Evolutionary conservation across 208 protist species (phyloP).

Genomic region (Crithidia mellificae): DNA sequence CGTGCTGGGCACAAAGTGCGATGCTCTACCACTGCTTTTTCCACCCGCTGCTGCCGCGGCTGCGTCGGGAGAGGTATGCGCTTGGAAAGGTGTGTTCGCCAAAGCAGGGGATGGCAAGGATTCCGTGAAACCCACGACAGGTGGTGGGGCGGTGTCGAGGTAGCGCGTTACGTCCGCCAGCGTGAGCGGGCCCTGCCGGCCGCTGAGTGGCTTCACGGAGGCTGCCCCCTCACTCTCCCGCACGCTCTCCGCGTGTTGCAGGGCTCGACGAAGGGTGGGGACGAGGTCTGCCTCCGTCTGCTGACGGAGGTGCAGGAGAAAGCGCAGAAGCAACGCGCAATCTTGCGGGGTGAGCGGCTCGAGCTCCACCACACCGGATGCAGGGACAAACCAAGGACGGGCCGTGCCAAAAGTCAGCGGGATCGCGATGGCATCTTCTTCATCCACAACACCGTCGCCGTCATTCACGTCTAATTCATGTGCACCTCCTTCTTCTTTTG

Average conservation of each 20-base stretch:
- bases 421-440: conserved; percentile 1
- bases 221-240: too few species aligned
- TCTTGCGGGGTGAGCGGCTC: conserved; percentile 50
- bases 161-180: conserved; percentile 62
- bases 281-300: conserved; percentile 49
- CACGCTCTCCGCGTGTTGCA: conserved; percentile 29
- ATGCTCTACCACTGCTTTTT: too few species aligned
- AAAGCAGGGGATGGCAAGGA: conserved; percentile 20
- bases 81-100: too few species aligned
- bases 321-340: conserved; percentile 48
- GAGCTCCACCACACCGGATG: conserved; percentile 50
- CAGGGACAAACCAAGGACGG: conserved; percentile 67
- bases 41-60: not conserved
- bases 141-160: conserved; percentile 68
- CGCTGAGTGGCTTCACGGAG: too few species aligned
- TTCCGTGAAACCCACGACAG: conserved; percentile 75
- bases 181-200: too few species aligned
- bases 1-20: too few species aligned
- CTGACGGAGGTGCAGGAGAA: conserved; percentile 63
- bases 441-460: too few species aligned
- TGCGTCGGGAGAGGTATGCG: not conserved
- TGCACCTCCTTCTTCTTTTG: not conserved
- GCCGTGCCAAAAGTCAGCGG: conserved; percentile 17
- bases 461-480: conserved; percentile 19
- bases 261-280: conserved; percentile 30